These are phyloP conservation scores for Podila verticillata DNA, from an alignment of 192 early-diverging fungal genomes.

Conservation along the genomic window DNA sequence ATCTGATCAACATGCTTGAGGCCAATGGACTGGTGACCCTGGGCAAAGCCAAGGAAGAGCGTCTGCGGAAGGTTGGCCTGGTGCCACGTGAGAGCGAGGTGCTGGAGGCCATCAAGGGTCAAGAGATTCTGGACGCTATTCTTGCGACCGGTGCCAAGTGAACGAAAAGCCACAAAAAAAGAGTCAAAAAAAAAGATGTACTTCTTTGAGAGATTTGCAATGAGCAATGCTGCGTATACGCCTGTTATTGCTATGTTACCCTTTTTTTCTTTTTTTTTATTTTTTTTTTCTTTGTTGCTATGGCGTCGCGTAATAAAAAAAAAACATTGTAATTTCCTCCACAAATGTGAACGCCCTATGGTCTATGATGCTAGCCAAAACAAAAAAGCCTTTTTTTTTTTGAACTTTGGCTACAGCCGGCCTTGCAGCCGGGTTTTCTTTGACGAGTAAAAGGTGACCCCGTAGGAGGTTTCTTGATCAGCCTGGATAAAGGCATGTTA, in stretches of 20 bases:
- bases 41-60: conserved; percentile 52
- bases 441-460: too few species aligned
- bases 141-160: background rate
- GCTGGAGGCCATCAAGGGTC: conserved; percentile 25
- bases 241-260: too few species aligned
- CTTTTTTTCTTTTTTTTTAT: background rate
- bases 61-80: conserved; percentile 42
- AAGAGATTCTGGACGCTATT: conserved; percentile 3
- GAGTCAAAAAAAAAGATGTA: background rate
- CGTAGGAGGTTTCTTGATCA: too few species aligned
- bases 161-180: background rate
- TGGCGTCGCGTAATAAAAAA: background rate
- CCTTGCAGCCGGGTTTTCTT: too few species aligned
- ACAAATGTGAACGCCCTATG: too few species aligned
- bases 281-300: background rate
- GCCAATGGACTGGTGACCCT: conserved; percentile 71
- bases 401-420: too few species aligned
- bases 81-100: conserved; percentile 25
- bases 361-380: too few species aligned
- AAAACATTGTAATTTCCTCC: too few species aligned
- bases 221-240: background rate
- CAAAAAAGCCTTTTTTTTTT: too few species aligned
- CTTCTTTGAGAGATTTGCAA: background rate
- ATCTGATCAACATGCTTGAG: conserved; percentile 79
- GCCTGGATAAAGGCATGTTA: too few species aligned